phyloP scores from a whole-genome alignment of 331 rosid genomes.

The Quercus phellos region DNA sequence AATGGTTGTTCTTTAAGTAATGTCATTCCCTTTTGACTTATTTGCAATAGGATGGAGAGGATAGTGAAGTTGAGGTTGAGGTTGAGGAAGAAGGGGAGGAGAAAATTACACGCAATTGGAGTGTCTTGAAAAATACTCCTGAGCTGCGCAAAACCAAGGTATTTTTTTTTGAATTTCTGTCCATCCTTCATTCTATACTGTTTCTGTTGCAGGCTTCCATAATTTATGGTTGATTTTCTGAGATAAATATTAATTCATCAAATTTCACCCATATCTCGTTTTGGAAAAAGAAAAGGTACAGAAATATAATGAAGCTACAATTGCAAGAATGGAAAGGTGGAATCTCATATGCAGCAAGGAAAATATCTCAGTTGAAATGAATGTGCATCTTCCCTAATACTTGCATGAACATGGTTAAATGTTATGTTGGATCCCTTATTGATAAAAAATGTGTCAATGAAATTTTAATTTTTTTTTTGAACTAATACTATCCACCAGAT shows the following conservation, averaged over 20 bases:
- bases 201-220: not conserved
- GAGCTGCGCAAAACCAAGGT: conserved; percentile 79
- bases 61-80: conserved; percentile 71
- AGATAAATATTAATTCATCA: not conserved
- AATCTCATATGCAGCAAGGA: not conserved
- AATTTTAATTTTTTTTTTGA: not conserved
- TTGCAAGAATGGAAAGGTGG: not conserved
- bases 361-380: not conserved
- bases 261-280: not conserved
- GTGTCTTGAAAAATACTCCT: conserved; percentile 78
- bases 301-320: not conserved
- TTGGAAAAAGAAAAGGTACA: not conserved
- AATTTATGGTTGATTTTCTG: not conserved
- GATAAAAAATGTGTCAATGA: not conserved
- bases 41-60: conserved; percentile 62
- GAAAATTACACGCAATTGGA: conserved; percentile 82
- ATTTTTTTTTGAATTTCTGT: conserved; percentile 1
- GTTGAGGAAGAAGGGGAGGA: conserved; percentile 49
- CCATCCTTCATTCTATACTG: conserved; percentile 2
- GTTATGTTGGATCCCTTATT: not conserved
- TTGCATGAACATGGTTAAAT: not conserved
- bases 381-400: not conserved
- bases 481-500: not conserved
- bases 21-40: conserved; percentile 11
- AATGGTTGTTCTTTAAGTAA: conserved; percentile 24